Percentiles rank a stretch among this genome's conserved stretches.
phyloP scores from a whole-genome alignment of 306 rosid species.

The Sophora flavescens region DNA sequence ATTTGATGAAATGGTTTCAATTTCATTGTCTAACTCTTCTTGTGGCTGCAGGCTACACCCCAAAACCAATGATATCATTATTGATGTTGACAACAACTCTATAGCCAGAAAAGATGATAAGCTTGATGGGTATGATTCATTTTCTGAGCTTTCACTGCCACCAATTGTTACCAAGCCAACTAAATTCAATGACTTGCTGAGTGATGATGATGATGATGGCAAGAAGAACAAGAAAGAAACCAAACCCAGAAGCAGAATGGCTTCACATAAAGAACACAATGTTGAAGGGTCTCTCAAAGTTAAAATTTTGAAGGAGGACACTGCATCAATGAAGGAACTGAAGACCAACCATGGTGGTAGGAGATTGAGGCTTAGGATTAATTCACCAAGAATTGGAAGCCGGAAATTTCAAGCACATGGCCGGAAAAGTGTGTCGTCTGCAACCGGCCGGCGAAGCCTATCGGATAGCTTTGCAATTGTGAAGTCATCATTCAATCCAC shows the following conservation, averaged over 20 bases:
- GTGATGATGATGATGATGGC: background rate
- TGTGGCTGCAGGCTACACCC: conserved; percentile 30
- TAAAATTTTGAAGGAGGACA: conserved; percentile 47
- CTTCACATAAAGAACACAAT: conserved; percentile 22
- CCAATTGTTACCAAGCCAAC: conserved; percentile 75
- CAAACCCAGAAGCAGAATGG: conserved; percentile 46
- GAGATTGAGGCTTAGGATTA: conserved; percentile 64
- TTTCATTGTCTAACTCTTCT: conserved; percentile 24
- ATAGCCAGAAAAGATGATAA: conserved; percentile 48
- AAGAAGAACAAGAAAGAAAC: conserved; percentile 45
- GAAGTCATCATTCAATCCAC: conserved; percentile 84
- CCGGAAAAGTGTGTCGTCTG: conserved; percentile 55
- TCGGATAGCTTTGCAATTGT: conserved; percentile 82
- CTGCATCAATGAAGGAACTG: conserved; percentile 33
- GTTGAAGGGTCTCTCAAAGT: conserved; percentile 46
- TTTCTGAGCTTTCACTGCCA: conserved; percentile 65
- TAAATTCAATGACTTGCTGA: conserved; percentile 47
- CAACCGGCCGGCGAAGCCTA: conserved; percentile 57
- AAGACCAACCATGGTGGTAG: conserved; percentile 46
- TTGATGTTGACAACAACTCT: conserved; percentile 62
- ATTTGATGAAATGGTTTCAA: conserved; percentile 44
- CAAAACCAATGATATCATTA: conserved; percentile 62
- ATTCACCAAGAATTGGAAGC: conserved; percentile 66
- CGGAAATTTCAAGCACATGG: conserved; percentile 46
- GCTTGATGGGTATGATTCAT: conserved; percentile 52